phyloP scores from a whole-genome alignment of 2,329 filamentous ascomycete genomes.

The Sclerotinia minor region DNA sequence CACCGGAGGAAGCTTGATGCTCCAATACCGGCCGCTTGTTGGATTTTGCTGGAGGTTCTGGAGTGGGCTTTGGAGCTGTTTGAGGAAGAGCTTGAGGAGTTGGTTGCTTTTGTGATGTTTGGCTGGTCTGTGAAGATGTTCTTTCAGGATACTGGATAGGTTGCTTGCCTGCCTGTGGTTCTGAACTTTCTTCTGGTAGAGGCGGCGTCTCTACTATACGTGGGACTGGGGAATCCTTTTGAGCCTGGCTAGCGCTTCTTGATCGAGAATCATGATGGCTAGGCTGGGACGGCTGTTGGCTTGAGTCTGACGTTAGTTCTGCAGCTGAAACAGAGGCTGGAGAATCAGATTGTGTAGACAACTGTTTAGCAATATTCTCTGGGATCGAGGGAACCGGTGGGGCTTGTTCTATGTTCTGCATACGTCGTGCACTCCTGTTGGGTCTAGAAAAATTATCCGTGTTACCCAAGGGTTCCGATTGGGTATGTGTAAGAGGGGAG shows the following conservation, averaged over 20 bases:
- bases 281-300: slow-evolving; percentile 6
- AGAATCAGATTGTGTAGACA: slow-evolving; percentile 28
- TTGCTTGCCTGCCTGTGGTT: slow-evolving; percentile 27
- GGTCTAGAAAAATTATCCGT: slow-evolving; percentile 65
- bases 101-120: slow-evolving; percentile 46
- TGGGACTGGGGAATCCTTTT: slow-evolving; percentile 48
- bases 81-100: slow-evolving; percentile 25
- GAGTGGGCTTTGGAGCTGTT: slow-evolving; percentile 38
- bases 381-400: slow-evolving; percentile 24
- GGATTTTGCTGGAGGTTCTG: slow-evolving; percentile 52
- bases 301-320: slow-evolving; percentile 5
- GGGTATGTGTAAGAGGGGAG: slow-evolving; percentile 56
- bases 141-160: slow-evolving; percentile 25
- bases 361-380: slow-evolving; percentile 27
- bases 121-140: slow-evolving; percentile 22
- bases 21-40: slow-evolving; percentile 45
- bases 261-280: slow-evolving; percentile 9
- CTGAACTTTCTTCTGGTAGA: slow-evolving; percentile 34
- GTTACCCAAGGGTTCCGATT: slow-evolving; percentile 65
- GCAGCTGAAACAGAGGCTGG: slow-evolving; percentile 14
- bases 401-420: slow-evolving; percentile 33
- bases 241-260: slow-evolving; percentile 37
- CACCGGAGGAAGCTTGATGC: slow-evolving; percentile 34
- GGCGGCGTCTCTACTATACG: slow-evolving; percentile 67
- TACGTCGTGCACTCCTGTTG: slow-evolving; percentile 37